phyloP scores from a whole-genome alignment of 2,329 filamentous ascomycete species.

The Amylocarpus encephaloides region DNA sequence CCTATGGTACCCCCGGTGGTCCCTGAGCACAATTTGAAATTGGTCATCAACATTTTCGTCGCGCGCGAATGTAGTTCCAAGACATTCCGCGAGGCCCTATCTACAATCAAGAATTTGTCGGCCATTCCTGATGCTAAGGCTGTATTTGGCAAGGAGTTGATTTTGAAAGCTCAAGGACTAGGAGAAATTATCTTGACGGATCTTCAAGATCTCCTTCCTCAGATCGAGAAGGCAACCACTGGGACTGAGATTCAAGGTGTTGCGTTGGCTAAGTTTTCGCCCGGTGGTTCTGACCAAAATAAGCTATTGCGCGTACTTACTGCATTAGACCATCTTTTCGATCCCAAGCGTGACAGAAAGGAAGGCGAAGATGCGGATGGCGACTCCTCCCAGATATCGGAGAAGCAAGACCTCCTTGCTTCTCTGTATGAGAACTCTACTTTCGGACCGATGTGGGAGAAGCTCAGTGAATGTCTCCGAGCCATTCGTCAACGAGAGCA shows the following conservation, averaged over 20 bases:
- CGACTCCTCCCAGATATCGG: slow-evolving; percentile 46
- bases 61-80: slow-evolving; percentile 95
- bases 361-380: slow-evolving; percentile 44
- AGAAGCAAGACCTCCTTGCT: slow-evolving; percentile 79
- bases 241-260: slow-evolving; percentile 94
- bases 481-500: slow-evolving; percentile 88
- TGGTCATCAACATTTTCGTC: slow-evolving; percentile 95
- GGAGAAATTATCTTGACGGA: slow-evolving; percentile 81
- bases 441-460: slow-evolving; percentile 87
- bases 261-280: slow-evolving; percentile 90
- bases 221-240: slow-evolving; percentile 79
- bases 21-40: slow-evolving; percentile 78
- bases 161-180: slow-evolving; percentile 76
- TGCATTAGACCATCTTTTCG: slow-evolving; percentile 92
- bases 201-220: slow-evolving; percentile 74
- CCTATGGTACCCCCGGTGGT: slow-evolving; percentile 76
- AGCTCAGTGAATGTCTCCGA: slow-evolving; percentile 79
- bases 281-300: slow-evolving; percentile 91
- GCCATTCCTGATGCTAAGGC: slow-evolving; percentile 85
- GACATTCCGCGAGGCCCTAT: slow-evolving; percentile 95
- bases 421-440: slow-evolving; percentile 86
- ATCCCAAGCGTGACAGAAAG: slow-evolving; percentile 61
- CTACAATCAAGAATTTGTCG: slow-evolving; percentile 97
- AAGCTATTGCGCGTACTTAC: slow-evolving; percentile 89
- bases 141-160: slow-evolving; percentile 87